Evolutionary conservation across 768 basidiomycete species (phyloP), one percentile per base, ranked within the genome.

Genomic region (Lyophyllum atratum): DNA sequence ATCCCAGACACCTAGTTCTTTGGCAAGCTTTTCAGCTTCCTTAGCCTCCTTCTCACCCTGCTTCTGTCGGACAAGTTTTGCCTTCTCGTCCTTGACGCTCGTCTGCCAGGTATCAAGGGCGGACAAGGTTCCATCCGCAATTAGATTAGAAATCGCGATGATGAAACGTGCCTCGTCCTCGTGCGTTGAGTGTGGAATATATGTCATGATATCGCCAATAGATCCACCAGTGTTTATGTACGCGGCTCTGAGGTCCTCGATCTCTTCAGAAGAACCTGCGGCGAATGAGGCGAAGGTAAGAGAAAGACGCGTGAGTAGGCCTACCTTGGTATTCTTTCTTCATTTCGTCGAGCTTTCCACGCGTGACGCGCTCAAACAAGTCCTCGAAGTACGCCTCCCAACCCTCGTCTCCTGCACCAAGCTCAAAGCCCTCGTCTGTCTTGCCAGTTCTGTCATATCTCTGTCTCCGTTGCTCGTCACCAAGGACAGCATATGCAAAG

Each of bases 351-450:
- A 99, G 77, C 70, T 86, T 90, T 58, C 84, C 87, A 59, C 87
- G 83, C 54, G 94, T 95, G 24, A 96, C 90, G 52, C 86, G 81
- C 58, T 95, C 90, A 62, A 94, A 97, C 61, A 97, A 74, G 55
- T 87, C 87, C 68, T 89, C 90, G 64, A 98, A 99, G 73, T 99
- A 99, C 6, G 90, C 84, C 66, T 94, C 93, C 97, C 97, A 99
- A 1, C 93, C 92, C 59, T 87, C 90, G 57, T 90, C 92, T 10
- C 85, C 92, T 6, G 83, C 82, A 22, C 76, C 85, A 39, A 90
- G 68, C 48, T 87, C 86, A 43, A 89, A 80, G 10, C 82, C 83
- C 64, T 98, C 95, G 60, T 87, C 85, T 9, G 95, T 97, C 62
- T 83, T 83, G 17, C 97, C 97, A 0, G 90, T 96, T 53, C 72